phyloP scores from a whole-genome alignment of 495 filamentous ascomycete genomes.

The Daldinia vernicosa region DNA sequence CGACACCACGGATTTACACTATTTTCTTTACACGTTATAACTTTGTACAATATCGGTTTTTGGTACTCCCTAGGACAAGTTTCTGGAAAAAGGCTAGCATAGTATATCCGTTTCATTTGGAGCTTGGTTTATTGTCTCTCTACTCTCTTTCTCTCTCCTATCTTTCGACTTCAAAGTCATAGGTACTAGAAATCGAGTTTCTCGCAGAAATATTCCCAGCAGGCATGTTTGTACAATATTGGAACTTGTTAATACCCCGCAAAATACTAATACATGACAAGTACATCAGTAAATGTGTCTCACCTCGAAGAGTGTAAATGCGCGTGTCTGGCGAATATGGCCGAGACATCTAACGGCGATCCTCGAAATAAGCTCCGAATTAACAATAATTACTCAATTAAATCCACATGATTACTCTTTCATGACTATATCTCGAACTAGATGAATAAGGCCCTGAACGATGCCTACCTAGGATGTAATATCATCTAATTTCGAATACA shows the following conservation, averaged over 20 bases:
- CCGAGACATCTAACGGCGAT: constrained; percentile 36
- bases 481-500: no score
- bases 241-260: constrained; percentile 20
- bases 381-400: neutral
- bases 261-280: constrained; percentile 14
- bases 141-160: neutral
- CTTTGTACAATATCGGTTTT: constrained; percentile 22
- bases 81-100: constrained; percentile 17
- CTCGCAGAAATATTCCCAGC: neutral
- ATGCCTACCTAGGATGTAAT: no score
- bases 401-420: neutral
- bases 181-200: neutral
- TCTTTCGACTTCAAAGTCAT: neutral
- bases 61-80: constrained; percentile 12
- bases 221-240: constrained; percentile 3
- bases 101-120: constrained; percentile 11
- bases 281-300: constrained; percentile 26
- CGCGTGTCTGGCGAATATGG: constrained; percentile 28
- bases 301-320: constrained; percentile 5
- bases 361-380: neutral
- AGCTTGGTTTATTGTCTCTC: neutral
- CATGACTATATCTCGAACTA: no score
- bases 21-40: constrained; percentile 12
- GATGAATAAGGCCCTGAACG: no score
- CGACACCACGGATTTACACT: neutral